Evolutionary conservation across 2,329 filamentous ascomycete genomes (phyloP), one percentile per base, ranked within the genome.

Genomic region (Neospermospora avenae): DNA sequence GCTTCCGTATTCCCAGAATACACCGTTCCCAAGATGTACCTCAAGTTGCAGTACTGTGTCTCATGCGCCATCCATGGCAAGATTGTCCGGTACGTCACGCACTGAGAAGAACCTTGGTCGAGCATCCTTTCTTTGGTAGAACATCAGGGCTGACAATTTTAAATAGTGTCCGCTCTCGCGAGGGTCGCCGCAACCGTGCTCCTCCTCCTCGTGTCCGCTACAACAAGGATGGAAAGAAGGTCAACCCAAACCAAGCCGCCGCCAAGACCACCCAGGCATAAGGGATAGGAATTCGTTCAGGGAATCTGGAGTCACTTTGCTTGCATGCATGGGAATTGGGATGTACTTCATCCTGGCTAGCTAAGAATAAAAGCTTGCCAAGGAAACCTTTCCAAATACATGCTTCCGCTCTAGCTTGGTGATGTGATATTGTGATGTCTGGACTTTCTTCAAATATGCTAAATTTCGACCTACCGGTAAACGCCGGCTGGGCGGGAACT

Each of bases 201-300:
- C 96, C 95, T 41, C 49, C 51, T 45, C 41, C 44, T 46, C 39
- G 42, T 53, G 52, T 99, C 75, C 86, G 95, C 76, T 99, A 96
- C 91, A 99, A 99, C 90, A 97, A 98, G 89, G 95, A 99, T 77
- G 93, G 93, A 85, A 99, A 99, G 92, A 99, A 99, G 90, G 88
- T 99, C 78, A 89, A 88, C 79, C 70, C 70, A 44, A 72, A 72
- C 64, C 70, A 72, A 63, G 70, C 70, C 52, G 70, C 70, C 60
- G 70, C 71, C 57, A 74, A 73, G 70, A 69, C 67, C 55, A 68
- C 68, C 63, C 69, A 71, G 42, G 68, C 69, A 65, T 71, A 68
- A 67, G 53, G 54, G 55, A 44, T 59, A 67, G 51, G 55, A 57
- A 58, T 60, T 58, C 49, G 58, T 62, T 49, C 57, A 63, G 63